These are phyloP conservation scores for Fusarium bactridioides DNA, from an alignment of 2,329 filamentous ascomycete species.

Conservation along the genomic window DNA sequence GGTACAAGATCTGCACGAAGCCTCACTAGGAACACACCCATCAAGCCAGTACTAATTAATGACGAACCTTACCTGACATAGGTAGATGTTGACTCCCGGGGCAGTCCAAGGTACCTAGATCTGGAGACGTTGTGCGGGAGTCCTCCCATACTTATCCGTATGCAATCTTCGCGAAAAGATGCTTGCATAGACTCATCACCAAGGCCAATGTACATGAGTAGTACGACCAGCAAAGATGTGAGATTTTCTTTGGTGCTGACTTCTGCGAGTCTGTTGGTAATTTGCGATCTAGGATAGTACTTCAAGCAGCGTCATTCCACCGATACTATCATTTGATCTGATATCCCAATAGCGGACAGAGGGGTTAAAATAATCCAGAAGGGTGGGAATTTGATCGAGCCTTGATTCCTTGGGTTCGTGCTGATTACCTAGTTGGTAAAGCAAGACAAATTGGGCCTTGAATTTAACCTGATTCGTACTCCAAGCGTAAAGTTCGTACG, in stretches of 20 bases:
- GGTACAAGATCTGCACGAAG: background rate
- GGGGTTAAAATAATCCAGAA: background rate
- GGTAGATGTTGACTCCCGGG: background rate
- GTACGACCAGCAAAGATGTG: background rate
- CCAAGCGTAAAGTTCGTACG: background rate
- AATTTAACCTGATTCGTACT: background rate
- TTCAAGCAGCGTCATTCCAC: background rate
- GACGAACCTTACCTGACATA: background rate
- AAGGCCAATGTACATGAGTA: background rate
- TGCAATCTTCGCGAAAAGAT: background rate
- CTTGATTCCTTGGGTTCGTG: conserved; percentile 3
- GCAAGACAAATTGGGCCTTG: conserved; percentile 17
- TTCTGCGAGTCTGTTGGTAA: background rate
- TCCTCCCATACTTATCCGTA: background rate
- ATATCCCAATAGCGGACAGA: background rate
- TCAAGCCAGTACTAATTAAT: background rate
- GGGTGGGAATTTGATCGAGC: background rate
- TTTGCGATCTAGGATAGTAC: background rate
- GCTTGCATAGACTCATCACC: background rate
- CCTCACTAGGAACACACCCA: background rate
- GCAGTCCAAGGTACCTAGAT: background rate
- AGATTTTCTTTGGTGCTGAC: background rate
- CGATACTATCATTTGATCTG: background rate
- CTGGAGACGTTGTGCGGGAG: background rate
- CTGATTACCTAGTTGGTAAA: conserved; percentile 22